Base-by-base conservation (phyloP, 495 filamentous ascomycete species). In the Lepraria neglecta region DNA sequence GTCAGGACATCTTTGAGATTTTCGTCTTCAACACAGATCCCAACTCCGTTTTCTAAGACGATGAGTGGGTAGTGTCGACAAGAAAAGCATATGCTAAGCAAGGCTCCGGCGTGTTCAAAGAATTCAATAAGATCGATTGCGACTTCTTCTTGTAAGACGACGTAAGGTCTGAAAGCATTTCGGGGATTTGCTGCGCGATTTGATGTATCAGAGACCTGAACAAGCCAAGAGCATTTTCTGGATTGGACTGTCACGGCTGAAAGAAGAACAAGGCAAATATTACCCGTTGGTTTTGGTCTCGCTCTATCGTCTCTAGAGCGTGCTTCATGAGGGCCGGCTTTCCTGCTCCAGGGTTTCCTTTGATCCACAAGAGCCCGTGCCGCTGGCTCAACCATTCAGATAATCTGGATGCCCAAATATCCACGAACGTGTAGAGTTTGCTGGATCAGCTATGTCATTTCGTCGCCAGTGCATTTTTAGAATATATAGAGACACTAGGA, bases 301-400 rank as follows among this genome's bases (percentile, higher is more conserved):
- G 28, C 44, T 58, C 19, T 47, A 42, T 42, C 30, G n/a, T 46
- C 17, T 58, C n/a, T 6, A 61, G 27, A 31, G 48, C 59, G 24
- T 59, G 52, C 35, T 60, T 60, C 31, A 67, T 57, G 31, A 68
- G 27, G 2, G 60, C 64, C 4, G 66, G 67, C 50, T 68, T 68
- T 51, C 66, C 64, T 4, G 64, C 31, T 19, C 66, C 66, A n/a
- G 64, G 66, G 0, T 67, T 64, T 6, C 66, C 66, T 40, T 67
- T 67, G 42, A 68, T 61, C 66, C 66, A 68, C 10, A 68, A 51
- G 4, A 68, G 33, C 44, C 64, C 66, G 5, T 46, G 61, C 4
- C 30, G 24, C 17, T 58, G 7, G n/a, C 31, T 19, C 7, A 52
- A 46, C 56, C 56, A 58, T n/a, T 9, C 12, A 6, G 2, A 24